Evolutionary conservation across 371 early-diverging fungal species (phyloP).

Genomic region (Batkoa obscura): DNA sequence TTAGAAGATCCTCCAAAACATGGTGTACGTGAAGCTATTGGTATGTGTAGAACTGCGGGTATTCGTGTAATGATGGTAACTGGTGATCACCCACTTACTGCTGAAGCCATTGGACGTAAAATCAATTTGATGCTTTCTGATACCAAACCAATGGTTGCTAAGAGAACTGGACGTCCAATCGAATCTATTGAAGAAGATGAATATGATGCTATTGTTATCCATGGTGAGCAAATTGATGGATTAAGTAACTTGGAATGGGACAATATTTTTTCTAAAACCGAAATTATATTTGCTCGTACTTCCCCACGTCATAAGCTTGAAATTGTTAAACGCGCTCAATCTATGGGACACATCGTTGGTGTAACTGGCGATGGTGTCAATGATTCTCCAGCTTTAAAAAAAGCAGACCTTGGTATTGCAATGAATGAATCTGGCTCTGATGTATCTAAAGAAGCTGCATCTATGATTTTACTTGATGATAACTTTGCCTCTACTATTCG

Average conservation of each 20-base stretch:
- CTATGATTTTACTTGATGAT: conserved; percentile 87
- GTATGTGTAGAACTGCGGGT: conserved; percentile 74
- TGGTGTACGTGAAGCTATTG: conserved; percentile 94
- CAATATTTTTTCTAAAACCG: conserved; percentile 54
- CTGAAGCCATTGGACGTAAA: conserved; percentile 68
- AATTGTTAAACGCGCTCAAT: conserved; percentile 66
- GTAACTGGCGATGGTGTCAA: conserved; percentile 91
- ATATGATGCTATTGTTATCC: conserved; percentile 70
- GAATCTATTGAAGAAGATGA: conserved; percentile 53
- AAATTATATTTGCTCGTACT: conserved; percentile 86
- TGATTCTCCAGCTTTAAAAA: conserved; percentile 79
- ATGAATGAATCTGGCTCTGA: conserved; percentile 91
- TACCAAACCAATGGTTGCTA: conserved; percentile 53
- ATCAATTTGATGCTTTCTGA: conserved; percentile 79
- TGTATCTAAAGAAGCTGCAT: conserved; percentile 91
- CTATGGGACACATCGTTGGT: conserved; percentile 73
- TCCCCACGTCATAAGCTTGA: conserved; percentile 76
- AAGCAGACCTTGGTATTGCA: conserved; percentile 92
- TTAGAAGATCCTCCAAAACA: conserved; percentile 93
- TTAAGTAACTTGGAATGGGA: conserved; percentile 79
- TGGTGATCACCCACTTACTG: conserved; percentile 86
- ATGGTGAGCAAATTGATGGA: conserved; percentile 63
- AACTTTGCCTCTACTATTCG: conserved; percentile 11
- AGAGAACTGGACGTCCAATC: conserved; percentile 28
- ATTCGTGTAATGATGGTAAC: conserved; percentile 93